Evolutionary conservation across 1,284 basidiomycete species (phyloP), one percentile per base, ranked within the genome.

Genomic region (Fomitopsis schrenkii): DNA sequence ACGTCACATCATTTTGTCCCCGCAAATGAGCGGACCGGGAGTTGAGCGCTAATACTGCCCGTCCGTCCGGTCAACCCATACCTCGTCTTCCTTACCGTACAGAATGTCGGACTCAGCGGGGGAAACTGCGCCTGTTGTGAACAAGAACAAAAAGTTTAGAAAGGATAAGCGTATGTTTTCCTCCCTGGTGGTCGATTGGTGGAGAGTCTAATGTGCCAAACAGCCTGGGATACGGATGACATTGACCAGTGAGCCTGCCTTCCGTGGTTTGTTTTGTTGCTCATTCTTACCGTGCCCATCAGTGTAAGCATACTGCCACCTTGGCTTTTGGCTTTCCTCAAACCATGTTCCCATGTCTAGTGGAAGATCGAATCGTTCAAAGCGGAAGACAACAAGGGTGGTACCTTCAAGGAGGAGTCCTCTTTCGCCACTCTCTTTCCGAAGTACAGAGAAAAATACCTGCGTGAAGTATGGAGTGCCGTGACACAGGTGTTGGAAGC

Each of bases 361-460:
- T 98, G 97, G 97, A 94, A 93, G 76, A 79, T 97, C 46, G 90
- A 95, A 22, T 75, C 87, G 17, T 97, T 98, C 77, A 76, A 82
- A 59, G 78, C 82, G 3, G 77, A 77, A 22, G 92, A 97, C 74
- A 95, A 94, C 75, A 90, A 88, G 68, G 86, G 82, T 7, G 88
- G 90, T 0, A 84, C 95, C 1, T 95, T 99, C 76, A 83, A 89
- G 5, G 96, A 99, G 75, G 97, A 99, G 78, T 96, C 94, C 8
- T 96, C 93, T 0, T 99, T 99, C 70, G 96, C 97, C 3, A 97
- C 97, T 0, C 86, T 99, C 8, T 99, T 99, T 76, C 97, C 97
- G 35, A 99, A 98, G 77, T 99, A 99, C 74, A 87, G 97, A 61
- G 97, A 99, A 84, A 94, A 93, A 68, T 98, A 99, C 72, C 79